Evolutionary conservation across 2,329 filamentous ascomycete genomes (phyloP), one percentile per base, ranked within the genome.

Genomic region (Alternaria gaisen): DNA sequence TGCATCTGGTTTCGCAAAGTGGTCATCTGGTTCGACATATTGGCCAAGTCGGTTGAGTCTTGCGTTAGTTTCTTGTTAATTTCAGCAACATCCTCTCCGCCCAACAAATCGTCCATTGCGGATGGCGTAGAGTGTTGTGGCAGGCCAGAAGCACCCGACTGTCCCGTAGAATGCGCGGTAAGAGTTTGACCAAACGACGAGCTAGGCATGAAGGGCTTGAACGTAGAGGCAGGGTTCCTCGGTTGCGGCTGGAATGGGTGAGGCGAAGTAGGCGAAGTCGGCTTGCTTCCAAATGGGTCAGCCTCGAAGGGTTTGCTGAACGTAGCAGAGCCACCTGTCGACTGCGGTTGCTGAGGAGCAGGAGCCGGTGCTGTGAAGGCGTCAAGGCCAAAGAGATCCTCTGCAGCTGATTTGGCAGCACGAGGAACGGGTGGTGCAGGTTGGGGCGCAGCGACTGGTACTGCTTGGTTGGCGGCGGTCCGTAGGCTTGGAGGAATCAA

Each of bases 331-430:
- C 91, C 90, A 51, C 93, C 92, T 22, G 93, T 94, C 5, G 88
- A 88, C 74, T 92, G 85, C 38, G 86, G 80, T 52, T 90, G 86
- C 18, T 86, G 81, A 18, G 86, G 82, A 3, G 82, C 80, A 10
- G 84, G 82, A 20, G 82, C 77, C 67, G 73, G 83, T 14, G 79
- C 71, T 16, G 85, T 81, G 58, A 90, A 87, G 16, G 92, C 88
- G 76, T 98, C 94, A 20, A 99, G 85, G 1, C 94, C 94, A 74
- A 99, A 98, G 16, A 99, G 82, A 78, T 99, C 95, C 63, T 99
- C 94, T 11, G 96, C 86, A 43, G 94, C 94, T 55, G 94, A 95
- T 71, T 92, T 93, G 4, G 84, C 77, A 34, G 51, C 56, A 43
- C 65, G 68, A 46, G 63, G 59, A 5, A 79, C 77, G 38, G 71